Percentiles rank a stretch among this genome's conserved stretches.
phyloP scores from a whole-genome alignment of 176 grass and related monocot genomes.

The Aegilops bicornis region DNA sequence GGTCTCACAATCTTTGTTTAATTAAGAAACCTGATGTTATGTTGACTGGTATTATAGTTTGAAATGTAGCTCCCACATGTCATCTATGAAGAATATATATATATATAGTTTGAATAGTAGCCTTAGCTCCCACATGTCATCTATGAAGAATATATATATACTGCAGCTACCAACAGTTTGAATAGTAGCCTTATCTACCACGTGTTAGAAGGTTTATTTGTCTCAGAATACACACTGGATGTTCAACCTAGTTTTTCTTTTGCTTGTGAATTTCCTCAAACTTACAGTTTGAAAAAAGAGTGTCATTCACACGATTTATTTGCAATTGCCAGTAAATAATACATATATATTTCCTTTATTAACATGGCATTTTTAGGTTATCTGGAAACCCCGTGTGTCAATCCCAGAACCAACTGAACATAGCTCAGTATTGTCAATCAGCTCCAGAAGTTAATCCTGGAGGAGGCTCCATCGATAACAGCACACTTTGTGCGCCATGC shows the following conservation, averaged over 20 bases:
- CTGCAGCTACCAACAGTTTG: too few species aligned
- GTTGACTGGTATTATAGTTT: background rate
- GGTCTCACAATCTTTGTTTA: background rate
- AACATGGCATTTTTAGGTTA: conserved; percentile 50
- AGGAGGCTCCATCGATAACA: conserved; percentile 16
- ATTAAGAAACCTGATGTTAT: background rate
- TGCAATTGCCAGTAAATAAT: background rate
- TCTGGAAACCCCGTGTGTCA: conserved; percentile 62
- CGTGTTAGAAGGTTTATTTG: too few species aligned
- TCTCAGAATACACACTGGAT: too few species aligned
- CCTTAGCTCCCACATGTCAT: background rate
- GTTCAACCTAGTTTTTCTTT: background rate
- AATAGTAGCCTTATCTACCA: too few species aligned
- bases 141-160: background rate
- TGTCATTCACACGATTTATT: background rate
- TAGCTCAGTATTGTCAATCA: conserved; percentile 47
- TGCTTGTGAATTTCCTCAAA: background rate
- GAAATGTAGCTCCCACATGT: background rate
- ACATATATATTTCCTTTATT: background rate
- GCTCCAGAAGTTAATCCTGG: background rate
- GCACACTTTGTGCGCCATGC: conserved; percentile 31
- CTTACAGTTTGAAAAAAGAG: too few species aligned
- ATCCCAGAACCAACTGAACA: conserved; percentile 37
- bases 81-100: background rate
- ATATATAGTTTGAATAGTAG: background rate